Percentiles rank a stretch among this genome's conserved stretches.
Conservation (phyloP, 2,329 filamentous ascomycete species). For the Fusarium agapanthi region DNA sequence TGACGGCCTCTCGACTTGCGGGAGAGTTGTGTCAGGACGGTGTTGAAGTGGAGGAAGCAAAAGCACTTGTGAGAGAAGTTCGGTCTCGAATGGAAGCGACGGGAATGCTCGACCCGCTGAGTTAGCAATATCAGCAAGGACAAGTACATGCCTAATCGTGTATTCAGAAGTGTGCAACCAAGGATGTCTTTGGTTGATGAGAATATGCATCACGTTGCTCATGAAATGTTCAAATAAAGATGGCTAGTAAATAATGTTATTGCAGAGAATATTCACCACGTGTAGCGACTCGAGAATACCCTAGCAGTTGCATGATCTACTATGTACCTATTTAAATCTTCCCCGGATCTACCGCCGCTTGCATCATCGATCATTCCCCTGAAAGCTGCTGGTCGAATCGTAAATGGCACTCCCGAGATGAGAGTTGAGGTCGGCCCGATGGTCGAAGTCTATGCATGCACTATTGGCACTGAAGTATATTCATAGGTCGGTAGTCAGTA, state of each 20-base stretch:
- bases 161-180: neutral
- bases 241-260: neutral
- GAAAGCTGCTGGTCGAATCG: neutral
- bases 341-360: conserved; percentile 9
- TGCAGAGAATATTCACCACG: neutral
- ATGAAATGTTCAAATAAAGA: conserved; percentile 18
- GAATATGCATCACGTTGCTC: conserved; percentile 17
- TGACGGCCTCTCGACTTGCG: conserved; percentile 80
- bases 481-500: neutral
- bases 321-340: neutral
- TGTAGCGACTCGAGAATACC: neutral
- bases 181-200: conserved; percentile 2
- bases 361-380: neutral
- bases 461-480: neutral
- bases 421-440: conserved; percentile 17
- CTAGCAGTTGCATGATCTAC: neutral
- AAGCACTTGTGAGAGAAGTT: conserved; percentile 88
- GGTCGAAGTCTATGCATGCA: conserved; percentile 5
- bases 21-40: conserved; percentile 95
- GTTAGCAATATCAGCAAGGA: conserved; percentile 32
- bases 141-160: conserved; percentile 4
- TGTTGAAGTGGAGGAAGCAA: conserved; percentile 95
- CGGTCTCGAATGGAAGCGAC: conserved; percentile 75
- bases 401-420: neutral
- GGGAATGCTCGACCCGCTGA: conserved; percentile 42